A percentile compares a stretch with the other conserved stretches of the same genome.
Conservation (phyloP, 345 rosid species). For the Crucihimalaya himalaica region DNA sequence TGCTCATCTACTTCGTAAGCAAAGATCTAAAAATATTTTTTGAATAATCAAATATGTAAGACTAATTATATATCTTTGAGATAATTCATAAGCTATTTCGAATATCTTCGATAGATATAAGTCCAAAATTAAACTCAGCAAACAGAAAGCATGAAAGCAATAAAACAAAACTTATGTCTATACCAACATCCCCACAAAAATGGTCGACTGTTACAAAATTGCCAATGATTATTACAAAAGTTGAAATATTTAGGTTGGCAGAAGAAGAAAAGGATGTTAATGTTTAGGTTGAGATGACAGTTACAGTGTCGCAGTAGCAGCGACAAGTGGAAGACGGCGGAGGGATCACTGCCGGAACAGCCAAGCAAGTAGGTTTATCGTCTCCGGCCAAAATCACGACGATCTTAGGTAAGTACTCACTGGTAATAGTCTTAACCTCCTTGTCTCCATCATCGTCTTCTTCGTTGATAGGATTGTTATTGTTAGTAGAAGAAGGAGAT, state of each 20-base stretch:
- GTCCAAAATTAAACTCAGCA: not conserved
- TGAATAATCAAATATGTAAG: not conserved
- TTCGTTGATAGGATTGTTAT: conserved; percentile 1
- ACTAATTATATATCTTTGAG: not conserved
- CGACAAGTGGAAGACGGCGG: conserved; percentile 24
- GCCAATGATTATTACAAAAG: conserved; percentile 19
- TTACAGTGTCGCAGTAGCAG: conserved; percentile 32
- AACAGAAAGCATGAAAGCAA: not conserved
- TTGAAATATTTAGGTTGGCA: not conserved
- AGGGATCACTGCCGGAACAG: conserved; percentile 41
- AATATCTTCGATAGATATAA: not conserved
- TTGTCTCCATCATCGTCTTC: conserved; percentile 6
- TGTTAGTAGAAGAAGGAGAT: conserved; percentile 1
- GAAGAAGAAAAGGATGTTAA: not conserved
- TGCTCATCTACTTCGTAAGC: not conserved
- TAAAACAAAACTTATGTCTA: not conserved
- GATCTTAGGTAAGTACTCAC: conserved; percentile 45
- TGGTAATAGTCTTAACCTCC: not conserved
- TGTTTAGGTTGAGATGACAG: conserved; percentile 6
- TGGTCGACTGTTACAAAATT: conserved; percentile 22
- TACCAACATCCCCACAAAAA: not conserved
- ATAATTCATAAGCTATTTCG: not conserved
- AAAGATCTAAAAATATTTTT: not conserved
- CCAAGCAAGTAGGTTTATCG: conserved; percentile 52
- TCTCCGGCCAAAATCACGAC: conserved; percentile 66